Base-by-base conservation (phyloP, 352 stramenopile species). In the Ophiocytium majus region DNA sequence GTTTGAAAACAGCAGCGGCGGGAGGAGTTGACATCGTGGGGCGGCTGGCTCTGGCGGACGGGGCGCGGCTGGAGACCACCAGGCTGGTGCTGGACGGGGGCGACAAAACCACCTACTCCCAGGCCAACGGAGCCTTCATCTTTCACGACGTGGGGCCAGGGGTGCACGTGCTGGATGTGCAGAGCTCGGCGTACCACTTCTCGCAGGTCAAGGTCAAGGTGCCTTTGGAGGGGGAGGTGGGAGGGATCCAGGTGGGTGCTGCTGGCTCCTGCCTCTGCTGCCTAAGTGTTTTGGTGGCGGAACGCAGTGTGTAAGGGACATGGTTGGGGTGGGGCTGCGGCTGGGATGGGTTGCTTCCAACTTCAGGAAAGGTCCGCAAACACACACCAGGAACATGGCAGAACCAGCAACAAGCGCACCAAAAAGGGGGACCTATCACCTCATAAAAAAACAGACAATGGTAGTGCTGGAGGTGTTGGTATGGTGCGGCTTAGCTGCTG, bases 151-250 rank as follows among this genome's bases (percentile, higher is more conserved):
- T 94, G 1, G 81, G 86, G 64, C 90, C 91, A 0, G 92, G 92
- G 28, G 86, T 94, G 19, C 91, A 94, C 87, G 80, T 93, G 35
- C 75, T 94, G 17, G 91, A 94, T 78, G 91, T 94, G 35, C 86
- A 92, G 74, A 91, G 85, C 50, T 83, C 88, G 19, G 78, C 86
- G 10, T 90, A 92, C 83, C 90, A 93, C 66, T 94, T 92, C 85
- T 88, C 82, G 76, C 90, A 93, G 81, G 83, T 93, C 19, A 94
- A 94, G 83, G 90, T 94, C 76, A 92, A 94, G 86, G 79, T 95
- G 23, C 78, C 93, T 63, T 80, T 90, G 80, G 89, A 90, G 10
- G 81, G 66, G 14, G 66, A 78, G 66, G 35, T 5, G 32, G 66
- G 35, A 17, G 35, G 35, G 10, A 78, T 78, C 66, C 66, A 78